A percentile compares a stretch with the other conserved stretches of the same genome.
phyloP scores from a whole-genome alignment of 2,329 filamentous ascomycete genomes.

The Fusarium fujikuroi region DNA sequence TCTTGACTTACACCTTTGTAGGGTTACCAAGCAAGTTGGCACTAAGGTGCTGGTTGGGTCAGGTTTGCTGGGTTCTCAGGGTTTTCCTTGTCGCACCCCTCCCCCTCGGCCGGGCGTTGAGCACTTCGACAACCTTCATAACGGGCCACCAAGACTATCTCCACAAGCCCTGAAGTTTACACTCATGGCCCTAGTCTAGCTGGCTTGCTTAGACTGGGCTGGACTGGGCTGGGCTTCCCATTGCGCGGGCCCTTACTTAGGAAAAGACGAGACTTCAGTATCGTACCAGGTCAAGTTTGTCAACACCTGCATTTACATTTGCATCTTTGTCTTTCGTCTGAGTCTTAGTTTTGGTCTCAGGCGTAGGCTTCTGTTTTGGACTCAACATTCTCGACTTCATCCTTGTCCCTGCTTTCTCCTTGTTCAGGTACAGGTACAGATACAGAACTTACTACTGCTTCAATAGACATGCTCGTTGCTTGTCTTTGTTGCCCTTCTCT shows the following conservation, averaged over 20 bases:
- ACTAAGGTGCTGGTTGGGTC: conserved; percentile 37
- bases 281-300: conserved; percentile 22
- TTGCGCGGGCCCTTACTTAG: conserved; percentile 20
- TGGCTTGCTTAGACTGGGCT: conserved; percentile 10
- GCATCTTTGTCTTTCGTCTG: conserved; percentile 15
- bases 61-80: conserved; percentile 29
- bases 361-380: conserved; percentile 13
- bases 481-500: conserved; percentile 35
- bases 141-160: conserved; percentile 34
- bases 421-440: conserved; percentile 22
- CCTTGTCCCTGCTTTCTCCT: conserved; percentile 26
- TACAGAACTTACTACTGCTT: conserved; percentile 28
- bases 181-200: conserved; percentile 32
- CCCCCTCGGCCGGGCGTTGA: conserved; percentile 25
- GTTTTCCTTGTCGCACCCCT: conserved; percentile 36
- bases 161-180: conserved; percentile 39
- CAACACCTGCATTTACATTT: conserved; percentile 10
- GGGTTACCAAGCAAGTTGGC: conserved; percentile 40
- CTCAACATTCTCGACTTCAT: conserved; percentile 17
- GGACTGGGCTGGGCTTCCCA: conserved; percentile 18
- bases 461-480: conserved; percentile 20
- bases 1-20: conserved; percentile 37
- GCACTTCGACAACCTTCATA: conserved; percentile 33
- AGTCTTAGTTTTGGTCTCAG: conserved; percentile 7
- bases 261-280: conserved; percentile 29